A percentile compares a stretch with the other conserved stretches of the same genome.
These are phyloP conservation scores for Scleromitrula shiraiana DNA, from an alignment of 2,329 filamentous ascomycete genomes.

Conservation along the genomic window DNA sequence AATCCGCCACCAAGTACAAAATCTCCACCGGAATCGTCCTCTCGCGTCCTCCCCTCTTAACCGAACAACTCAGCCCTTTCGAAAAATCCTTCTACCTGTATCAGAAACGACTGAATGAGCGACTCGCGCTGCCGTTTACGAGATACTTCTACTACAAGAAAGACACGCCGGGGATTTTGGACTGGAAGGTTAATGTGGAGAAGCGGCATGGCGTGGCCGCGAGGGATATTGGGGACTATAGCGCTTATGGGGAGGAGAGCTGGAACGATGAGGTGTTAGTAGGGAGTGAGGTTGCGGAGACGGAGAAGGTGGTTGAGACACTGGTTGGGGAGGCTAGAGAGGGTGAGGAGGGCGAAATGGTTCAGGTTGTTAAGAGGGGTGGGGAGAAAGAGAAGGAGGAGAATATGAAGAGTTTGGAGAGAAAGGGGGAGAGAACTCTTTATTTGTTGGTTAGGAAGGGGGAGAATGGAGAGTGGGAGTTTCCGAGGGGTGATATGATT, in stretches of 20 bases:
- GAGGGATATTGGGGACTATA: constrained; percentile 79
- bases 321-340: constrained; percentile 41
- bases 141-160: constrained; percentile 93
- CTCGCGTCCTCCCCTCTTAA: constrained; percentile 81
- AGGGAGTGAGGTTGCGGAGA: constrained; percentile 44
- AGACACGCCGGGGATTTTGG: constrained; percentile 72
- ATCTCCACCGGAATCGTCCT: constrained; percentile 67
- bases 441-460: constrained; percentile 73
- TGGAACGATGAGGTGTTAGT: constrained; percentile 92
- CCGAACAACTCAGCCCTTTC: constrained; percentile 74
- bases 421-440: constrained; percentile 70
- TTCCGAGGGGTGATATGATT: constrained; percentile 65
- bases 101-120: constrained; percentile 93
- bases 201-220: constrained; percentile 67
- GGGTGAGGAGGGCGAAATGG: constrained; percentile 32
- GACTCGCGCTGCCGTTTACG: constrained; percentile 77
- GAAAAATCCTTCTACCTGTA: constrained; percentile 95
- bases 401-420: constrained; percentile 72
- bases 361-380: constrained; percentile 54
- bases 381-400: constrained; percentile 32
- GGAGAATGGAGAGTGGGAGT: constrained; percentile 60
- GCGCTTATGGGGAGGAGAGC: constrained; percentile 58
- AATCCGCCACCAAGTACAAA: constrained; percentile 28
- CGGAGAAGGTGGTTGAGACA: constrained; percentile 47
- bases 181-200: constrained; percentile 81